phyloP scores from a whole-genome alignment of 2,329 filamentous ascomycete species.

The Thelonectria blattea region DNA sequence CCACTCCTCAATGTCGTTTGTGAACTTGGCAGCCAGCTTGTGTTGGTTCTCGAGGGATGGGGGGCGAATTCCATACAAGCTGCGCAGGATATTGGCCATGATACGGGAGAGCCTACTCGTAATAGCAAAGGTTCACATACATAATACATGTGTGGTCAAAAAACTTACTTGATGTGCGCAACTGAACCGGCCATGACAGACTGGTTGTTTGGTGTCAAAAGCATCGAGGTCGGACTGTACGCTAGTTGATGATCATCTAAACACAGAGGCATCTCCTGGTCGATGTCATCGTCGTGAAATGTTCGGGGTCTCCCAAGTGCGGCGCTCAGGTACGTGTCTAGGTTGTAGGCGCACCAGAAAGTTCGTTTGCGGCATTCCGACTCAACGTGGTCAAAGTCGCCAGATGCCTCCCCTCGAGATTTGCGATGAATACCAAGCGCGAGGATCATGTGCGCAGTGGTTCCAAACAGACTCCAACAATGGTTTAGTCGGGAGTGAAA shows the following conservation, averaged over 20 bases:
- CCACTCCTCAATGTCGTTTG: slow-evolving; percentile 44
- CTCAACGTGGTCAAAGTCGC: slow-evolving; percentile 42
- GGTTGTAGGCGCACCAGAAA: slow-evolving; percentile 69
- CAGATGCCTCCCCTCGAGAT: slow-evolving; percentile 19
- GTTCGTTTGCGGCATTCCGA: slow-evolving; percentile 50
- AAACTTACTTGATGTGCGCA: slow-evolving; percentile 43
- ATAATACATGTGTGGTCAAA: too few relatives aligned
- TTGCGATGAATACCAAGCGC: slow-evolving; percentile 49
- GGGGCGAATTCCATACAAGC: slow-evolving; percentile 44
- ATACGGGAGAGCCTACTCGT: slow-evolving; percentile 40
- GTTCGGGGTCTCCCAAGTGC: slow-evolving; percentile 65
- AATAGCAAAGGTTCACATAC: background rate
- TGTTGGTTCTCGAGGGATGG: slow-evolving; percentile 36
- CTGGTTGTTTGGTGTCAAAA: background rate
- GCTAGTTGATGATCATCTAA: slow-evolving; percentile 61
- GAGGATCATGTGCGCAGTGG: slow-evolving; percentile 45
- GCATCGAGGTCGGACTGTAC: background rate
- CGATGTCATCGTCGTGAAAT: slow-evolving; percentile 70
- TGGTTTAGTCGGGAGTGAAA: slow-evolving; percentile 52
- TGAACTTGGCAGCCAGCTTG: slow-evolving; percentile 38
- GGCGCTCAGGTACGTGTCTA: slow-evolving; percentile 69
- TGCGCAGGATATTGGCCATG: slow-evolving; percentile 42
- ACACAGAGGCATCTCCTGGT: slow-evolving; percentile 61
- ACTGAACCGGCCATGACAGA: slow-evolving; percentile 42
- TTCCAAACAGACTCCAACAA: slow-evolving; percentile 53